Base-by-base conservation (phyloP, 1,139 yeast genomes). In the Candida sanyaensis region DNA sequence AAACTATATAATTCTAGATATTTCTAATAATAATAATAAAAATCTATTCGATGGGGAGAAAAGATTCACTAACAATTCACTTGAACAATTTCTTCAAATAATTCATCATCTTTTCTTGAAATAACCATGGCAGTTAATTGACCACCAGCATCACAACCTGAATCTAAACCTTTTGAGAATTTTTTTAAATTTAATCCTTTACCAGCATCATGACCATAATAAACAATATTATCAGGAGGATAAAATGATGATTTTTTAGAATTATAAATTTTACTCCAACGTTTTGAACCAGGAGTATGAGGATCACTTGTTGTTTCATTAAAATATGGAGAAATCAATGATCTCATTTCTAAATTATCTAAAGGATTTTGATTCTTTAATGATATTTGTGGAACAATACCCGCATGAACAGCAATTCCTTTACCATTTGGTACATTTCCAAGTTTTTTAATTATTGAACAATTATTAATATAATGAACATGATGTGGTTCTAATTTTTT, bases 161-260 rank as follows among this genome's bases (percentile, higher is more conserved):
- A 73, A 62, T 92, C 98, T 37, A 92, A 68, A 0, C 97, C 98
- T 57, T 79, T 83, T 4, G 96, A 76, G 64, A 73, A 89, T 51
- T 79, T 77, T 54, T 80, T 78, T 44, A 86, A 55, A 49, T 80
- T 83, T 42, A 92, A 76, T 0, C 97, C 97, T 49, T 84, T 71
- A 48, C 83, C 75, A 4, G 97, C 96, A 63, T 88, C 96, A 61
- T 92, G 98, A 0, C 98, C 98, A 62, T 92, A 92, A 58, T 81
- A 83, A 1, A 90, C 92, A n/a, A 80, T 78, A 38, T 53, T 44
- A 5, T 61, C 48, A 1, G 66, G 61, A 36, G 60, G 54, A 6
- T 63, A 51, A 17, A 17, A 17, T 24, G 61, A 60, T 51, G 74
- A 73, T 60, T 82, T 80, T 50, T 77, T 71, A 41, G 71, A 64